Evolutionary conservation across 495 filamentous ascomycete genomes (phyloP).

Genomic region (Chlorociboria aeruginascens): DNA sequence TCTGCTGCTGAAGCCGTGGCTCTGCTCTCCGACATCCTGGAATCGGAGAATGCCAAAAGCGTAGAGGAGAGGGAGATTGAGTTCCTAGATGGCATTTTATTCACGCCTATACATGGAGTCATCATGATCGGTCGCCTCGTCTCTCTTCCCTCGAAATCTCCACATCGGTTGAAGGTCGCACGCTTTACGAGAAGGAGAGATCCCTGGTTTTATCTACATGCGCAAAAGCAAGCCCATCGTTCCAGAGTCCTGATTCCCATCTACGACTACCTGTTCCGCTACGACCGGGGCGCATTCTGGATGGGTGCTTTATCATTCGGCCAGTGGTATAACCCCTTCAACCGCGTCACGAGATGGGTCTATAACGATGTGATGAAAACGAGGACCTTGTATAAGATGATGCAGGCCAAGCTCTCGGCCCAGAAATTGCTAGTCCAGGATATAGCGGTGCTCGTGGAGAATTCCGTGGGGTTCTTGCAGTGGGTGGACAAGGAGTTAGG

Average conservation of each 20-base stretch:
- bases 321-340: conserved; percentile 46
- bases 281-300: conserved; percentile 50
- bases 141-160: conserved; percentile 20
- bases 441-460: conserved; percentile 38
- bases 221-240: conserved; percentile 16
- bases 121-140: conserved; percentile 37
- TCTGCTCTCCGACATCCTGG: not conserved
- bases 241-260: conserved; percentile 35
- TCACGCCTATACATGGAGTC: conserved; percentile 33
- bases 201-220: conserved; percentile 43
- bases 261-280: conserved; percentile 46
- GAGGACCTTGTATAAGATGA: conserved; percentile 45
- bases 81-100: conserved; percentile 37
- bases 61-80: conserved; percentile 21
- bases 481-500: conserved; percentile 31
- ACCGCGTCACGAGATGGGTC: conserved; percentile 38
- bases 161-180: conserved; percentile 16
- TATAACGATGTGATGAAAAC: conserved; percentile 53
- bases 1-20: conserved; percentile 26
- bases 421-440: conserved; percentile 44
- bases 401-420: conserved; percentile 39
- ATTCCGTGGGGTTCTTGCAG: conserved; percentile 34
- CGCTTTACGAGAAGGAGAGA: conserved; percentile 34
- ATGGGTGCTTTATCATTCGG: conserved; percentile 38
- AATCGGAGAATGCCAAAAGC: conserved; percentile 16